Conservation (phyloP, 192 early-diverging fungal genomes). For the Rhizophagus clarus region DNA sequence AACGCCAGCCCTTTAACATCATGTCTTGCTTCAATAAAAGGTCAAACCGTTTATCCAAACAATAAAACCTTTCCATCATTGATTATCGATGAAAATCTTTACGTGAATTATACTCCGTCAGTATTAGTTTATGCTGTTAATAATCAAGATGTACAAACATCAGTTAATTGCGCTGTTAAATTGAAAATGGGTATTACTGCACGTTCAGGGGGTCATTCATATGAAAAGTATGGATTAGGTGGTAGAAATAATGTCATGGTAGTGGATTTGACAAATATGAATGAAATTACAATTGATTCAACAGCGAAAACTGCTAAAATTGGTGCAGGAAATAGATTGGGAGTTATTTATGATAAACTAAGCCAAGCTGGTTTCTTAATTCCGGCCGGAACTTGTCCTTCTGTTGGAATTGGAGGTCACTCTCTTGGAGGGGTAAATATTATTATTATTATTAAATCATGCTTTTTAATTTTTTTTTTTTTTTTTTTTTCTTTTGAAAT, state of each 20-base stretch:
- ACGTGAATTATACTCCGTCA: constrained; percentile 33
- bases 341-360: constrained; percentile 43
- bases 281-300: constrained; percentile 30
- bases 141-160: constrained; percentile 33
- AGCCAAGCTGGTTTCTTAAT: constrained; percentile 36
- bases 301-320: constrained; percentile 35
- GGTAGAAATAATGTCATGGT: constrained; percentile 46
- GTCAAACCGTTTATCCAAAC: neutral
- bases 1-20: neutral
- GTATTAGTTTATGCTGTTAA: constrained; percentile 34
- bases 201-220: constrained; percentile 57
- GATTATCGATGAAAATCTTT: constrained; percentile 17
- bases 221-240: constrained; percentile 48
- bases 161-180: constrained; percentile 38
- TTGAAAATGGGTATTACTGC: constrained; percentile 37
- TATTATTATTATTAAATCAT: too few species aligned
- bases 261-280: constrained; percentile 46
- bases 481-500: neutral
- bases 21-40: neutral
- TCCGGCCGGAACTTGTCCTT: constrained; percentile 52
- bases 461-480: too few species aligned
- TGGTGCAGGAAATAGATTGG: constrained; percentile 50
- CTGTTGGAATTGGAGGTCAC: constrained; percentile 56
- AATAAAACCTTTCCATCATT: neutral
- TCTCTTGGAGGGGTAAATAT: constrained; percentile 42